Percentiles rank a stretch among this genome's conserved stretches.
Conservation (phyloP, 2,329 filamentous ascomycete genomes). For the Phialemonium atrogriseum region DNA sequence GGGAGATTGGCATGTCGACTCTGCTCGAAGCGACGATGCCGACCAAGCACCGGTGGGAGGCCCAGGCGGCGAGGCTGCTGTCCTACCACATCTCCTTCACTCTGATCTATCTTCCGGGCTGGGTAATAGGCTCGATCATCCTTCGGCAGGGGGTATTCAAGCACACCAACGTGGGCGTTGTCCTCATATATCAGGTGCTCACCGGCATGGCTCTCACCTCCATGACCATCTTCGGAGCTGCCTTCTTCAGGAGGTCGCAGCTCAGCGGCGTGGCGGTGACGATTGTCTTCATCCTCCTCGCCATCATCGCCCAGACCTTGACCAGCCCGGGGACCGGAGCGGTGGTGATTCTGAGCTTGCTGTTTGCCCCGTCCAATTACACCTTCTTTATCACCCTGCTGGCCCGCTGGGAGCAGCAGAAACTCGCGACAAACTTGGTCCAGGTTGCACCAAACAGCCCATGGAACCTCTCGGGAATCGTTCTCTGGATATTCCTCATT, state of each 20-base stretch:
- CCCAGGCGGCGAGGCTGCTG: conserved; percentile 68
- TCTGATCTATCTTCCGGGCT: conserved; percentile 71
- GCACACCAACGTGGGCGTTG: conserved; percentile 53
- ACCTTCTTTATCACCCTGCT: conserved; percentile 71
- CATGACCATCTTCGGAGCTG: conserved; percentile 71
- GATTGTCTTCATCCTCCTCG: conserved; percentile 65
- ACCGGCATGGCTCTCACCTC: conserved; percentile 71
- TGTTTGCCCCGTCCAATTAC: conserved; percentile 85
- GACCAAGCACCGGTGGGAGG: conserved; percentile 63
- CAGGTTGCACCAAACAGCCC: conserved; percentile 54
- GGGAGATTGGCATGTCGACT: conserved; percentile 80
- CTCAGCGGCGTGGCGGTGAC: conserved; percentile 76
- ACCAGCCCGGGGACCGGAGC: conserved; percentile 52
- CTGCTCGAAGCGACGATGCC: conserved; percentile 90
- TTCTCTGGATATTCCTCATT: conserved; percentile 68
- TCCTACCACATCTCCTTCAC: conserved; percentile 76
- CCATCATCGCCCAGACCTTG: conserved; percentile 72
- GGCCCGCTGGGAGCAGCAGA: conserved; percentile 64
- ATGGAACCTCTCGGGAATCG: conserved; percentile 64
- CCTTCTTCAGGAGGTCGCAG: conserved; percentile 81
- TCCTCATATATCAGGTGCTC: conserved; percentile 68
- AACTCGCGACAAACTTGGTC: conserved; percentile 51
- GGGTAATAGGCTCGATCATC: conserved; percentile 67
- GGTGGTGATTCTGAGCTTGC: conserved; percentile 60
- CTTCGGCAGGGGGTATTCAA: conserved; percentile 56